These are phyloP conservation scores for Gossypium lobatum DNA, from an alignment of 441 rosid genomes.

Conservation along the genomic window DNA sequence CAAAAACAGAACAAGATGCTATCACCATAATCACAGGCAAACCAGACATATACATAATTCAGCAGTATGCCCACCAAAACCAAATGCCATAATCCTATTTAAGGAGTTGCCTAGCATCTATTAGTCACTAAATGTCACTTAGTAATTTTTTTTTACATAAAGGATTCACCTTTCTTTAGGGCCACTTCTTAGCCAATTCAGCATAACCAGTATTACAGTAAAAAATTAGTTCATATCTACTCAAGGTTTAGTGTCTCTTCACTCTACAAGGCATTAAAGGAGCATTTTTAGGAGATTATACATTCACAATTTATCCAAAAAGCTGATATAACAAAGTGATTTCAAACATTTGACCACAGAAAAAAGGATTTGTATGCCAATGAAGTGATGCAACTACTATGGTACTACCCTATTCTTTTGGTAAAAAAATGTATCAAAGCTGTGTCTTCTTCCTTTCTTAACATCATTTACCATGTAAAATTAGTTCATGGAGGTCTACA, in stretches of 20 bases:
- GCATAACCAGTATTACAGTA: neutral
- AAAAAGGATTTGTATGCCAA: neutral
- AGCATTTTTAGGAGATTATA: neutral
- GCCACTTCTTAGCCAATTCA: neutral
- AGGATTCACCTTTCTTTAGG: neutral
- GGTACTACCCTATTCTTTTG: neutral
- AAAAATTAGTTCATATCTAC: neutral
- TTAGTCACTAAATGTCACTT: neutral
- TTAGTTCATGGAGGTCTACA: neutral
- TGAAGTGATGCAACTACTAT: neutral
- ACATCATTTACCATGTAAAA: neutral
- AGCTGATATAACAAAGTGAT: neutral
- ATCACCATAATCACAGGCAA: neutral
- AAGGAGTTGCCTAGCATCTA: neutral
- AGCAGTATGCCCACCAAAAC: conserved; percentile 3
- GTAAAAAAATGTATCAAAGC: neutral
- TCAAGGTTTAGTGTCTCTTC: neutral
- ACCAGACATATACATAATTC: neutral
- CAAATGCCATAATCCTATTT: neutral
- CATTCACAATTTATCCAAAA: neutral
- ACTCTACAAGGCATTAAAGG: conserved; percentile 1
- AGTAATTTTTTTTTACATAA: neutral
- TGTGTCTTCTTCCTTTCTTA: neutral
- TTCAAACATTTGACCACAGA: neutral
- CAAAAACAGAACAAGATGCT: neutral